Evolutionary conservation across 1,284 basidiomycete genomes (phyloP).

Genomic region (Cutaneotrichosporon dermatis): DNA sequence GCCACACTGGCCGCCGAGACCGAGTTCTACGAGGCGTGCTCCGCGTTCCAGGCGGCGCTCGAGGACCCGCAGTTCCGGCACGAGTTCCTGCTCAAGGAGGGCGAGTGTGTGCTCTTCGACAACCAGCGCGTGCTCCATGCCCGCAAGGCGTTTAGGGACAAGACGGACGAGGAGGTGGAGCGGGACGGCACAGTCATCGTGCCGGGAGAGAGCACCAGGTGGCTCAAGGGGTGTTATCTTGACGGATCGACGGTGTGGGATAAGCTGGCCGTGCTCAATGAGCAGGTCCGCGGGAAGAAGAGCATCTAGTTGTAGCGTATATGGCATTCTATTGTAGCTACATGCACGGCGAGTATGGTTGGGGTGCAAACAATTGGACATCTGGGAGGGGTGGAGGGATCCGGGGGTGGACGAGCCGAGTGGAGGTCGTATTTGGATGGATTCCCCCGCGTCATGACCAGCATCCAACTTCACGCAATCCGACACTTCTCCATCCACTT

Average conservation of each 20-base stretch:
- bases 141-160: conserved; percentile 67
- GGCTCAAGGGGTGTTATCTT: conserved; percentile 83
- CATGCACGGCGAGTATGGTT: too few species aligned
- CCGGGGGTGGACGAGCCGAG: too few species aligned
- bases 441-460: too few species aligned
- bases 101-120: conserved; percentile 87
- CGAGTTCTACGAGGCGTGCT: conserved; percentile 63
- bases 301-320: conserved; percentile 1
- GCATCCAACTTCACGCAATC: too few species aligned
- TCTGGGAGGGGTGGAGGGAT: too few species aligned
- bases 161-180: conserved; percentile 26
- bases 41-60: conserved; percentile 60
- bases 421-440: too few species aligned
- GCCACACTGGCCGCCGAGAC: conserved; percentile 31
- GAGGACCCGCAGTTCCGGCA: conserved; percentile 58
- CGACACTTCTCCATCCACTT: not conserved
- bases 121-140: conserved; percentile 90
- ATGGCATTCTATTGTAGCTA: too few species aligned
- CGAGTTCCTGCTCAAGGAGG: conserved; percentile 69
- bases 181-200: conserved; percentile 33
- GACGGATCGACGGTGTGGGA: conserved; percentile 74
- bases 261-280: conserved; percentile 32
- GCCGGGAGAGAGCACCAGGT: conserved; percentile 59
- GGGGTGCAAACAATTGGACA: too few species aligned
- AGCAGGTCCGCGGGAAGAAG: conserved; percentile 12